A percentile compares a stretch with the other conserved stretches of the same genome.
These are phyloP conservation scores for Antitrichia curtipendula DNA, from an alignment of 225 moss, liverwort and hornwort species.

Conservation along the genomic window DNA sequence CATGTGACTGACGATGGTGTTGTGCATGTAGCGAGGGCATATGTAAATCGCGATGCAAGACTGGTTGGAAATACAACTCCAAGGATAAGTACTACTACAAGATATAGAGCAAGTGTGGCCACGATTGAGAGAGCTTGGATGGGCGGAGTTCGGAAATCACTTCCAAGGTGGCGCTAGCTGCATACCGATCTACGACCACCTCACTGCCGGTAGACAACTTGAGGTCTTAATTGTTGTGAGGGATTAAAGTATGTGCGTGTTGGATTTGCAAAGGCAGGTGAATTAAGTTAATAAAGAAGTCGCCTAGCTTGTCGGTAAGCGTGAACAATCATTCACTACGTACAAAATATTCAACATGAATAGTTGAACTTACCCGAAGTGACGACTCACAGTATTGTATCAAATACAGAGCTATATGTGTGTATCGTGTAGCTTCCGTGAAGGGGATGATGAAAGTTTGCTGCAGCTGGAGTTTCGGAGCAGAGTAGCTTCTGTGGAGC, in stretches of 20 bases:
- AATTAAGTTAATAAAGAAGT: neutral
- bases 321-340: neutral
- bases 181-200: neutral
- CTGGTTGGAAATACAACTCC: neutral
- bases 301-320: neutral
- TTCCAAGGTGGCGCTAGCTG: neutral
- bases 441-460: neutral
- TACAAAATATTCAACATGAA: neutral
- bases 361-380: neutral
- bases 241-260: neutral
- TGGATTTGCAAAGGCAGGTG: neutral
- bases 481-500: neutral
- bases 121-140: neutral
- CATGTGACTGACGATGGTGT: neutral
- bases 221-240: neutral
- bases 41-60: neutral
- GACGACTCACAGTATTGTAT: neutral
- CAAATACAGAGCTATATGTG: neutral
- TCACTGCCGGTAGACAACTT: neutral
- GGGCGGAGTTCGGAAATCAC: neutral
- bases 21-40: neutral
- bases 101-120: neutral
- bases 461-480: neutral
- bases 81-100: rapidly evolving
- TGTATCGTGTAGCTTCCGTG: neutral